Percentiles rank a stretch among this genome's conserved stretches.
Conservation (phyloP, 768 basidiomycete genomes). For the Boletus vinaceobasis region DNA sequence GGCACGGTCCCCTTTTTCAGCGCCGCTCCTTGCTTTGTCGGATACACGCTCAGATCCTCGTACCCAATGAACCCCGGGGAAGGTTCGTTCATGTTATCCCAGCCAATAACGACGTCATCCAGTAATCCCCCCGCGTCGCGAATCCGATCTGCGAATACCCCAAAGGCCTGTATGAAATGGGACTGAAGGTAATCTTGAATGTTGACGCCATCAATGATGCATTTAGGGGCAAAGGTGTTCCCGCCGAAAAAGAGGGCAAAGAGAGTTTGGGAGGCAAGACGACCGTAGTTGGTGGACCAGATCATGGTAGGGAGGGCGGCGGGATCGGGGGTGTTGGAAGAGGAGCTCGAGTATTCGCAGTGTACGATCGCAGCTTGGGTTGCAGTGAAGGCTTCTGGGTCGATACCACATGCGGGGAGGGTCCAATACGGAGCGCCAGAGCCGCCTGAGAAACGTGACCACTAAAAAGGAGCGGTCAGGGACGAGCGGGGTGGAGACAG, state of each 20-base stretch:
- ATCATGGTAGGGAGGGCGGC: slow-evolving; percentile 85
- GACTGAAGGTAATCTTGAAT: slow-evolving; percentile 86
- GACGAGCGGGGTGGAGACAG: not conserved
- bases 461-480: slow-evolving; percentile 42
- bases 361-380: slow-evolving; percentile 87
- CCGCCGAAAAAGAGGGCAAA: slow-evolving; percentile 97
- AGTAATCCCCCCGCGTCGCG: slow-evolving; percentile 69
- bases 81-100: slow-evolving; percentile 97
- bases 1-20: slow-evolving; percentile 87
- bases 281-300: slow-evolving; percentile 95
- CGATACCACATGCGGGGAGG: slow-evolving; percentile 82
- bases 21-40: slow-evolving; percentile 63
- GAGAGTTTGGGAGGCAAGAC: slow-evolving; percentile 80
- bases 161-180: slow-evolving; percentile 75
- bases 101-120: slow-evolving; percentile 89
- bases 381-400: slow-evolving; percentile 79
- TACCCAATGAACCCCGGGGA: slow-evolving; percentile 73
- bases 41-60: slow-evolving; percentile 62
- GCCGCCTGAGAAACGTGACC: slow-evolving; percentile 94
- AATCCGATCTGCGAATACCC: slow-evolving; percentile 71
- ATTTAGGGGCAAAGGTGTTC: slow-evolving; percentile 83
- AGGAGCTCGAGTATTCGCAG: slow-evolving; percentile 69
- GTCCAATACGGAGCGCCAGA: slow-evolving; percentile 97
- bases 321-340: slow-evolving; percentile 58
- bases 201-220: slow-evolving; percentile 85